phyloP scores from a whole-genome alignment of 108 stramenopile genomes.

The Nannochloropsis oceanica region DNA sequence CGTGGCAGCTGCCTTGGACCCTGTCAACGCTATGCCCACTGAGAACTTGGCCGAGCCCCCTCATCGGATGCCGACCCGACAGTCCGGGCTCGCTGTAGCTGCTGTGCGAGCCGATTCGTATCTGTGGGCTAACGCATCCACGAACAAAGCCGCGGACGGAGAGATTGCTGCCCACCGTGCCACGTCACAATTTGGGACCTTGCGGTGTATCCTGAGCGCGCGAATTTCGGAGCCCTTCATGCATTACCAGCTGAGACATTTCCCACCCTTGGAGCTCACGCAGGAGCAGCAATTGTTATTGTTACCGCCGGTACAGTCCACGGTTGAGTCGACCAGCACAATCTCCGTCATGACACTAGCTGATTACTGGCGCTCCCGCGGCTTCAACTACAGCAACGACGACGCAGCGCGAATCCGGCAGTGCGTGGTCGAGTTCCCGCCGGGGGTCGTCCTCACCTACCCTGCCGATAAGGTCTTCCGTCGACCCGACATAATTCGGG shows the following conservation, averaged over 20 bases:
- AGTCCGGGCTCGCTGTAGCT: neutral
- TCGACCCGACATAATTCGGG: neutral
- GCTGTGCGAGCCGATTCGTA: neutral
- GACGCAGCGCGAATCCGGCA: neutral
- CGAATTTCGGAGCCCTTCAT: neutral
- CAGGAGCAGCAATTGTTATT: neutral
- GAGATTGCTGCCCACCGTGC: neutral
- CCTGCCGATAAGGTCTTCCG: slow-evolving; percentile 21
- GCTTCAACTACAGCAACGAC: neutral
- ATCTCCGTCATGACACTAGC: neutral
- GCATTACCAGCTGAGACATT: neutral
- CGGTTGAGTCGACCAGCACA: neutral
- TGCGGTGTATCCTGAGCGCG: neutral
- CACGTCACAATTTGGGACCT: neutral
- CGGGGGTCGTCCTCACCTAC: slow-evolving; percentile 12
- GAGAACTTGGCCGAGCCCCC: neutral
- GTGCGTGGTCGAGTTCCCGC: neutral
- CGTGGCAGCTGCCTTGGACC: neutral
- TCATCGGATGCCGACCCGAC: neutral
- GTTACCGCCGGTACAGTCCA: neutral
- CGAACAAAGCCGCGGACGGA: neutral
- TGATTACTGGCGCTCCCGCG: neutral
- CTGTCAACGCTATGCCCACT: neutral
- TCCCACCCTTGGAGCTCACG: neutral
- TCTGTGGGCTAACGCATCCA: neutral